Percentiles rank a stretch among this genome's conserved stretches.
These are phyloP conservation scores for Amanita rimosa DNA, from an alignment of 768 basidiomycete genomes.

Conservation along the genomic window DNA sequence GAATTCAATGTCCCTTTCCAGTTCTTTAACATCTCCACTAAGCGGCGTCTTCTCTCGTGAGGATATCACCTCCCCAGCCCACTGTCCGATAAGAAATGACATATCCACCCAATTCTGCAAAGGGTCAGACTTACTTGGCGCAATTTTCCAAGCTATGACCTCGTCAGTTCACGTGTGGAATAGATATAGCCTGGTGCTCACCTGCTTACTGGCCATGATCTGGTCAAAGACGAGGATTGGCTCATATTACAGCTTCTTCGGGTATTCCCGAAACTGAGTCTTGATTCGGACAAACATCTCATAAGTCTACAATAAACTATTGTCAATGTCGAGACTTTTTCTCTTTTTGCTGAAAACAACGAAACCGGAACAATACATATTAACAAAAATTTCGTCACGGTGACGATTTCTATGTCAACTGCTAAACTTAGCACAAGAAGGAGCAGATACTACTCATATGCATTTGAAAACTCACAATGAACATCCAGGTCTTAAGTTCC, in stretches of 20 bases:
- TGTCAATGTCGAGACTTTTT: too few relatives aligned
- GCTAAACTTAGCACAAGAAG: too few relatives aligned
- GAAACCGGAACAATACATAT: too few relatives aligned
- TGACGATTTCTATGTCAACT: too few relatives aligned
- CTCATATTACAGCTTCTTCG: not conserved
- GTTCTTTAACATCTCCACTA: constrained; percentile 68
- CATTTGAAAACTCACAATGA: too few relatives aligned
- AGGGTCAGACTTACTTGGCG: too few relatives aligned
- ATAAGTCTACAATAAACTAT: too few relatives aligned
- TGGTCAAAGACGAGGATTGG: not conserved
- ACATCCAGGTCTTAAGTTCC: too few relatives aligned
- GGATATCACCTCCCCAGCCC: constrained; percentile 38
- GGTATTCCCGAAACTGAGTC: not conserved
- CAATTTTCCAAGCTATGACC: constrained; percentile 28
- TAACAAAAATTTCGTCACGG: too few relatives aligned
- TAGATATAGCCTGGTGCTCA: not conserved
- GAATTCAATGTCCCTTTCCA: constrained; percentile 79
- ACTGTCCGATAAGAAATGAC: too few relatives aligned
- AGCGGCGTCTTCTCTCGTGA: constrained; percentile 59
- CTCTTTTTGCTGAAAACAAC: too few relatives aligned
- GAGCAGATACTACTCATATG: too few relatives aligned
- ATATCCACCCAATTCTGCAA: constrained; percentile 39
- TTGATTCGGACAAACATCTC: not conserved
- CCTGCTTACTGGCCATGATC: constrained; percentile 1
- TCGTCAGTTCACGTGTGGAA: not conserved